phyloP scores from a whole-genome alignment of 331 rosid genomes.

The Saraca asoca region DNA sequence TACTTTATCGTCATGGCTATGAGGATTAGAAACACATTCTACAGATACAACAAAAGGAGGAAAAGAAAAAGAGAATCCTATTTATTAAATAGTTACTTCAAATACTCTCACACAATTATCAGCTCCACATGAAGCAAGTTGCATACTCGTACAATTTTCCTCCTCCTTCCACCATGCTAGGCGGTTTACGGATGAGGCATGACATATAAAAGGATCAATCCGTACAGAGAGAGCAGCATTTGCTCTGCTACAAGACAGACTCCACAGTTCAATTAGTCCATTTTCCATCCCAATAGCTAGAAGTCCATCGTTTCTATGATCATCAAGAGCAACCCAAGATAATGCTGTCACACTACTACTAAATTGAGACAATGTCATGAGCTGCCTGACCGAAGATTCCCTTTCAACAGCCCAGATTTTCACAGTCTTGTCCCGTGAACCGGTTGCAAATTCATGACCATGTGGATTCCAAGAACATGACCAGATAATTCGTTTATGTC shows the following conservation, averaged over 20 bases:
- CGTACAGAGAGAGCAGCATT: constrained; percentile 44
- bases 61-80: neutral
- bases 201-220: constrained; percentile 68
- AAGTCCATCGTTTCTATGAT: constrained; percentile 50
- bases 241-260: constrained; percentile 48
- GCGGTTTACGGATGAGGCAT: constrained; percentile 73
- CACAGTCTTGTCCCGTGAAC: constrained; percentile 83
- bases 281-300: constrained; percentile 90
- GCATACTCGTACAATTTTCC: constrained; percentile 51
- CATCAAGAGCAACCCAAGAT: constrained; percentile 55
- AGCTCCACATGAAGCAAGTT: constrained; percentile 89
- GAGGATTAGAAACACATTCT: constrained; percentile 17
- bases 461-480: constrained; percentile 96
- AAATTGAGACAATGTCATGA: constrained; percentile 62
- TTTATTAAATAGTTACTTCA: constrained; percentile 49
- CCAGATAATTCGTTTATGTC: constrained; percentile 97
- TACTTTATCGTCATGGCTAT: constrained; percentile 15
- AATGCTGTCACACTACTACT: constrained; percentile 76
- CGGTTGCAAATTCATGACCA: constrained; percentile 89
- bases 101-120: constrained; percentile 85
- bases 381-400: constrained; percentile 58
- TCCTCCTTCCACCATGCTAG: constrained; percentile 66
- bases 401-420: constrained; percentile 71
- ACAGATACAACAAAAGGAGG: constrained; percentile 25
- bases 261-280: constrained; percentile 89